Percentiles rank a stretch among this genome's conserved stretches.
These are phyloP conservation scores for Phyllostachys edulis DNA, from an alignment of 176 grass and related monocot species.

Conservation along the genomic window DNA sequence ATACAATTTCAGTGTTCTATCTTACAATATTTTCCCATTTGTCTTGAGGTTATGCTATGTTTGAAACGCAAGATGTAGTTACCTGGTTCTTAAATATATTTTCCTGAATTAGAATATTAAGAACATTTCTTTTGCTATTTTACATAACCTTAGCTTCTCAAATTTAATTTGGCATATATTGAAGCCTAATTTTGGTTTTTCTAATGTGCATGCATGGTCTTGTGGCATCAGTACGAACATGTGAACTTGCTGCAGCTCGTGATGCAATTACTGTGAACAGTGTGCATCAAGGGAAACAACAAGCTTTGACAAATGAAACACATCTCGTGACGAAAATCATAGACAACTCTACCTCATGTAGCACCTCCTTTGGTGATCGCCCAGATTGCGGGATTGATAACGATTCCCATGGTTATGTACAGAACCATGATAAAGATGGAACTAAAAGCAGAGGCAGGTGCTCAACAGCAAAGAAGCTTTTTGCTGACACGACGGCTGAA, in stretches of 20 bases:
- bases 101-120: neutral
- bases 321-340: conserved; percentile 22
- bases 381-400: conserved; percentile 32
- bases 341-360: conserved; percentile 20
- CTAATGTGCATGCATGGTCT: neutral
- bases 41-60: conserved; percentile 9
- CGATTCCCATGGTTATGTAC: conserved; percentile 44
- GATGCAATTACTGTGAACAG: neutral
- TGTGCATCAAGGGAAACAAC: conserved; percentile 19
- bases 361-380: conserved; percentile 12
- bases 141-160: neutral
- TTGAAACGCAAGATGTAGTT: neutral
- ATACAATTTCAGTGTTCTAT: neutral
- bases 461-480: conserved; percentile 59
- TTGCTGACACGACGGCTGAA: conserved; percentile 46
- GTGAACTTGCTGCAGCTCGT: conserved; percentile 21
- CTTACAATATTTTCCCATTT: neutral
- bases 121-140: neutral
- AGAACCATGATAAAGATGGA: conserved; percentile 48
- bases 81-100: neutral
- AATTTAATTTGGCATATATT: neutral
- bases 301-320: conserved; percentile 13
- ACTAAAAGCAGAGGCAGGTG: conserved; percentile 46
- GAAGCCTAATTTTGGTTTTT: conserved; percentile 8
- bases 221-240: neutral